Evolutionary conservation across 164 flowering plant species (phyloP), one percentile per base, ranked within the genome.

Genomic region (Houttuynia cordata): DNA sequence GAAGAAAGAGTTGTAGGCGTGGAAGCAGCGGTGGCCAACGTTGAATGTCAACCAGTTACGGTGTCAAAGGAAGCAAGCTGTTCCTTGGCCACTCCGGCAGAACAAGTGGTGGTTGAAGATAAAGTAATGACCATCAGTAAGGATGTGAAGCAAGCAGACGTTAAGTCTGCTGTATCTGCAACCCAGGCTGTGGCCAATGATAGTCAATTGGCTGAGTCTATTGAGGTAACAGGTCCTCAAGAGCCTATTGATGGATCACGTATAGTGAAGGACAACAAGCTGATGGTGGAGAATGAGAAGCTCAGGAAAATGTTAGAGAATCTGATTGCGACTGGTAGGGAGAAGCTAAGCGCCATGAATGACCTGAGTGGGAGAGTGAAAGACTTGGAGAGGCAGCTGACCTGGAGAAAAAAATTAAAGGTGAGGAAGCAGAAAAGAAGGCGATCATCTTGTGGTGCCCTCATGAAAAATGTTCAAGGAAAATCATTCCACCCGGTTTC

Each of bases 241-340:
- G 49, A 10, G 12, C 12, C 13, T 45, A 8, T 45, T 7, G 49
- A 45, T 8, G 49, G 17, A 45, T 45, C 49, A 12, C 49, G 2
- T 17, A 0, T 17, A 2, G 13, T 10, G 17, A 45, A 45, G 14
- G 49, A 17, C 17, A 45, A 45, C 17, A 2, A 45, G 3, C 60
- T 83, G 39, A 56, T 71, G 10, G 82, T 80, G 63, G 95, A 80
- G 66, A 83, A 81, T 34, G 76, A 74, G 71, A 76, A 69, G 58
- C 58, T 87, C 61, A 73, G 74, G 64, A 79, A 75, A 64, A 70
- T 73, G 77, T 54, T 87, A 80, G 81, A 76, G 68, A 76, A 78
- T 70, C 68, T 84, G 53, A 61, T 86, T 8, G 67, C 79, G 57
- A 74, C 82, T 6, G 94, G 91, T 19, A 81, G 75, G 39, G 77